Evolutionary conservation across 768 basidiomycete species (phyloP), one percentile per base, ranked within the genome.

Genomic region (Phylloporus arenicola): DNA sequence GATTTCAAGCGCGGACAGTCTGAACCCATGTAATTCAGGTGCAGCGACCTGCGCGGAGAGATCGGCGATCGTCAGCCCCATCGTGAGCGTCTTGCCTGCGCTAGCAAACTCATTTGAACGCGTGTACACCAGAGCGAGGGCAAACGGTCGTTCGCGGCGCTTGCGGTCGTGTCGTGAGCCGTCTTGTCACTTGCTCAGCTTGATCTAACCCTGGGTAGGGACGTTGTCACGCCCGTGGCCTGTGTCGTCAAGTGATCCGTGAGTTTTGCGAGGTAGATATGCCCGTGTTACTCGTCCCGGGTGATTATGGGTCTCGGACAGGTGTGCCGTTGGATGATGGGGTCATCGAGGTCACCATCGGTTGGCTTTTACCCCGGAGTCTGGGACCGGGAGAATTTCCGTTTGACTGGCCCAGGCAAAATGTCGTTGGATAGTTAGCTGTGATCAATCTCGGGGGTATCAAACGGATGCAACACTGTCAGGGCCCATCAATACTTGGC

Each of bases 41-140:
- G 91, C 81, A 1, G 83, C 86, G 0, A 93, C 93, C 43, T 97
- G 95, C 56, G 94, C 94, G 1, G 95, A 98, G 65, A 74, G 89
- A 17, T 92, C 93, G 0, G 93, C 92, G 0, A 75, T 97, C 44
- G 86, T 92, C 14, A 94, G 91, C 64, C 92, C 90, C 25, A 84
- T 87, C 33, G 92, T 94, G 57, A 66, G 88, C 75, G 3, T 20
- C 31, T 12, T 16, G 31, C 33, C 6, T 16, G 33, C 16, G 33
- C 14, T 8, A 34, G 33, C 33, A 11, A n/a, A 34, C 33, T 34
- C 14, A 8, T 29, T 34, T 30, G 29, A 29, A 33, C 31, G 11
- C 12, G 6, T 12, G 7, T 1, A 29, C 27, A 10, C 27, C 54
- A 92, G 92, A 92, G 88, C 70, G 86, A 92, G 54, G 88, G 89